Evolutionary conservation across 2,329 filamentous ascomycete species (phyloP).

Genomic region (Botrytis pseudocinerea): DNA sequence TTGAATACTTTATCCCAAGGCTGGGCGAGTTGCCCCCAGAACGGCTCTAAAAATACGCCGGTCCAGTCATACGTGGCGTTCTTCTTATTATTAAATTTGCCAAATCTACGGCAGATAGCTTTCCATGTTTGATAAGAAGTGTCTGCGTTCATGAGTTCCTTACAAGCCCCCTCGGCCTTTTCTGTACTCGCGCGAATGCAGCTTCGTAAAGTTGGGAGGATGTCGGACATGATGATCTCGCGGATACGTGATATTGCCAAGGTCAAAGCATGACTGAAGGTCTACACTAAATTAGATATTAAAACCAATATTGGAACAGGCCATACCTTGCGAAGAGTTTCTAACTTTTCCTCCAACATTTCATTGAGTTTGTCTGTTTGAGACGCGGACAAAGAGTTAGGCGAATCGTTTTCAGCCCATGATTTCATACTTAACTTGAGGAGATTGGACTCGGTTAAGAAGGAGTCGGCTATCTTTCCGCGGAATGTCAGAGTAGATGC

Average conservation of each 20-base stretch:
- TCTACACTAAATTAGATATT: background rate
- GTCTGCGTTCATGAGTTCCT: background rate
- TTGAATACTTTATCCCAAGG: constrained; percentile 8
- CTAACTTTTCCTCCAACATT: background rate
- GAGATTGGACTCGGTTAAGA: background rate
- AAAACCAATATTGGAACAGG: background rate
- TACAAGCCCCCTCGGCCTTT: background rate
- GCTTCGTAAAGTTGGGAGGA: background rate
- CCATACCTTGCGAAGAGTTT: background rate
- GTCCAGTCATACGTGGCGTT: background rate
- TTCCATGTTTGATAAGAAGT: background rate
- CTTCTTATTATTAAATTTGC: background rate
- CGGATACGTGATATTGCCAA: background rate
- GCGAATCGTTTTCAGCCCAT: background rate
- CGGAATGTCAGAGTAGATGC: background rate
- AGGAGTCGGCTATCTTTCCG: background rate
- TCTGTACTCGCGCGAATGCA: background rate
- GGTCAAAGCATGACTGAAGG: background rate
- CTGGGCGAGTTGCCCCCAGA: background rate
- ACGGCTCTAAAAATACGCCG: background rate
- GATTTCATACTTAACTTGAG: background rate
- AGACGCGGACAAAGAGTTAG: background rate
- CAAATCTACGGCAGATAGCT: background rate
- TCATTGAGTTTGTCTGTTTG: background rate
- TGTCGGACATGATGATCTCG: background rate